Evolutionary conservation across 768 basidiomycete genomes (phyloP).

Genomic region (Leccinum sublutescens): DNA sequence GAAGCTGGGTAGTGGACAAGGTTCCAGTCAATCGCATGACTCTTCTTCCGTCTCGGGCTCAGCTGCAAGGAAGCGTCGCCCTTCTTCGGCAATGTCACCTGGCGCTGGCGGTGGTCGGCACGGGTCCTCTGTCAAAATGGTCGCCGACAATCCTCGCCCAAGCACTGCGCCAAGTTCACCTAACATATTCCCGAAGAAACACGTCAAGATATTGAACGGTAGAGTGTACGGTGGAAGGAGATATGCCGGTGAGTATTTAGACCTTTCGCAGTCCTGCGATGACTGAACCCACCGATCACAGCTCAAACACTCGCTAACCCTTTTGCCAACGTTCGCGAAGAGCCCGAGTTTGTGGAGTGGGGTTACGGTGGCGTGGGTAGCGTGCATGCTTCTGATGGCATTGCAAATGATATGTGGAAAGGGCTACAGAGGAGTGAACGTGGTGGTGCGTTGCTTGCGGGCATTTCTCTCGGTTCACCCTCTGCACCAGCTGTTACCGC

Average conservation of each 20-base stretch:
- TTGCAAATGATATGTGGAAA: constrained; percentile 30
- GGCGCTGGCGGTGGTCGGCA: constrained; percentile 34
- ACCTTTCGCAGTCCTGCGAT: not conserved
- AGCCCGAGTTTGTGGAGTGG: constrained; percentile 90
- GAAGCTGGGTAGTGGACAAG: not conserved
- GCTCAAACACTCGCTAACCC: constrained; percentile 46
- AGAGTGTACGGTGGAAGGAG: constrained; percentile 67
- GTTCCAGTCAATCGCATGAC: not conserved
- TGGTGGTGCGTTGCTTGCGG: constrained; percentile 23
- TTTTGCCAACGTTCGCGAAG: constrained; percentile 61
- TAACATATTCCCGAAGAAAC: constrained; percentile 20
- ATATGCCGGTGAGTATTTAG: constrained; percentile 21
- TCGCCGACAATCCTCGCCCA: not conserved
- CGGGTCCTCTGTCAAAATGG: constrained; percentile 8
- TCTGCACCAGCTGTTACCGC: constrained; percentile 19
- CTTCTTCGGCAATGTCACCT: constrained; percentile 18
- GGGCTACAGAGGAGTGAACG: constrained; percentile 26
- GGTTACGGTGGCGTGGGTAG: constrained; percentile 86
- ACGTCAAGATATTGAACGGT: constrained; percentile 78
- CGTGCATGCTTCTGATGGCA: constrained; percentile 29
- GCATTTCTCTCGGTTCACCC: constrained; percentile 9
- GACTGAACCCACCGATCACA: not conserved
- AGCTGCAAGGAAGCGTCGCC: constrained; percentile 15
- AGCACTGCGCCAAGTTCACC: constrained; percentile 12
- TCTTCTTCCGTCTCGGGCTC: not conserved